phyloP scores from a whole-genome alignment of 1,284 basidiomycete species.

The Stygiomarasmius scandens region DNA sequence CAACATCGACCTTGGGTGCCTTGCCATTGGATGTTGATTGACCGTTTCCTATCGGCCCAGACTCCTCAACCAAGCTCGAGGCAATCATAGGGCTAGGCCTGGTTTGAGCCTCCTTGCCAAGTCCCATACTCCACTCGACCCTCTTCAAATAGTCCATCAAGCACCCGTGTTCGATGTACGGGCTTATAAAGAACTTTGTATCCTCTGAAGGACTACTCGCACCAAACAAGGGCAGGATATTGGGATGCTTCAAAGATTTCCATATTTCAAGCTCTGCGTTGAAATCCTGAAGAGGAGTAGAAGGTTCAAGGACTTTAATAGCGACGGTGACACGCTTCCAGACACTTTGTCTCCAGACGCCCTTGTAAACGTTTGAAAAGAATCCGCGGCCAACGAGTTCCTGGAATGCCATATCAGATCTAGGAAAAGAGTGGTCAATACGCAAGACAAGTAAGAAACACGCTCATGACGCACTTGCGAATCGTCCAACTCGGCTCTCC shows the following conservation, averaged over 20 bases:
- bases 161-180: constrained; percentile 21
- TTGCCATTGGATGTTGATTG: background rate
- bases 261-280: constrained; percentile 40
- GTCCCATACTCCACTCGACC: constrained; percentile 8
- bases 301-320: constrained; percentile 43
- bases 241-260: constrained; percentile 41
- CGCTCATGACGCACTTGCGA: constrained; percentile 6
- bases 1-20: constrained; percentile 1
- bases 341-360: constrained; percentile 13
- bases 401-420: constrained; percentile 10
- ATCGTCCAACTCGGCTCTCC: constrained; percentile 11
- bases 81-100: background rate
- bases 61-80: background rate
- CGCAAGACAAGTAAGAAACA: background rate
- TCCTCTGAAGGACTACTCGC: constrained; percentile 42
- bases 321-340: constrained; percentile 3
- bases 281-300: constrained; percentile 39
- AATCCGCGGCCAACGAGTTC: constrained; percentile 13
- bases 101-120: background rate
- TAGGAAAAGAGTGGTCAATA: background rate
- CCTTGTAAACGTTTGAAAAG: constrained; percentile 18
- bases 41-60: background rate
- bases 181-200: constrained; percentile 50
- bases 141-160: constrained; percentile 12
- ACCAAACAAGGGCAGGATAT: constrained; percentile 44